Base-by-base conservation (phyloP, 2,329 filamentous ascomycete genomes). In the Colletotrichum sojae region DNA sequence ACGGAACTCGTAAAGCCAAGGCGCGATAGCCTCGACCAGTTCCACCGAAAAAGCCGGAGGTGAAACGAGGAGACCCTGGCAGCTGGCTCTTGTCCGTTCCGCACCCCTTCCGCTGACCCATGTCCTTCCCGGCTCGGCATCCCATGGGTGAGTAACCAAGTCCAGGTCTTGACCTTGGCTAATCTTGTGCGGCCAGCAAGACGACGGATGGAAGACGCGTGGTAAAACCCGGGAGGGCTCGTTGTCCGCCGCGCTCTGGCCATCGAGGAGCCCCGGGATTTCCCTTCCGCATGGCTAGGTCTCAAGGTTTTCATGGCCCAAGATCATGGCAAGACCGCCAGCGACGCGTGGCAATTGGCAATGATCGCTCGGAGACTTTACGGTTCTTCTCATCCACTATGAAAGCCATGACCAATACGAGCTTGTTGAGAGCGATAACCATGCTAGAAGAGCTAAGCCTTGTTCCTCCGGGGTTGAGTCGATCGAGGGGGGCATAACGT, bases 381-480 rank as follows among this genome's bases (percentile, higher is more conserved):
- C 31, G 31, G 31, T 12, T 8, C 31, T 8, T 36, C 31, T 36
- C 31, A 36, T 36, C 31, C 31, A 36, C 31, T 36, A 12, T 10
- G 8, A 36, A 10, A 36, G 31, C 2, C 31, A 36, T 36, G 31
- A 1, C 31, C 9, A n/a, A 43, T 56, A 16, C 36, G 53, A 43
- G 36, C 25, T 46, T 27, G 5, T 46, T 57, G 5, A 31, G 45
- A 12, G 5, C 2, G 27, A 27, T 22, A 12, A 63, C 71, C 0
- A 69, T 63, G 10, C 20, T 62, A 22, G 36, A 45, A 22, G 61
- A 52, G 12, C 71, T 63, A n/a, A 67, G 55, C 36, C 57, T 59
- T 10, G 71, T 59, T 5, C 60, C 60, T 10, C 49, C 40, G 6
- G 63, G 63, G 45, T 73, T 71, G 43, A 71, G 69, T 10, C 73